Evolutionary conservation across 176 grass and related monocot genomes (phyloP).

Genomic region (Carex cristatella): DNA sequence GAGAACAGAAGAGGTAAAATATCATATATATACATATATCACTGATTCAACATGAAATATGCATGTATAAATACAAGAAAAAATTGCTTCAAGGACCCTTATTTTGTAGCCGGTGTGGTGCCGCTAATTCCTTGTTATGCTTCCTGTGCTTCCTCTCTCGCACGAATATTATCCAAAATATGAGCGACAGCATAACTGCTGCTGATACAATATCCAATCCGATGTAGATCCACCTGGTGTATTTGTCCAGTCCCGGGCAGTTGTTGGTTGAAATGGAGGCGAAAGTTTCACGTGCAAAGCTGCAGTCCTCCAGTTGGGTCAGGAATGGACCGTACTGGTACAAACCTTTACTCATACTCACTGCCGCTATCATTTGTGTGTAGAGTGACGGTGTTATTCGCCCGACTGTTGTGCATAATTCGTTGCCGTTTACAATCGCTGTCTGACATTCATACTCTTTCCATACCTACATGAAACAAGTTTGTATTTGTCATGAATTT

Average conservation of each 20-base stretch:
- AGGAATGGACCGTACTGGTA: constrained; percentile 74
- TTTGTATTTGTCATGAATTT: constrained; percentile 3
- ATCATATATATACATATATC: neutral
- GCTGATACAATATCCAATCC: constrained; percentile 34
- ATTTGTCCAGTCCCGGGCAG: constrained; percentile 31
- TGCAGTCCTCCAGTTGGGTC: constrained; percentile 73
- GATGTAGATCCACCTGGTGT: constrained; percentile 33
- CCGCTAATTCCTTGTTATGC: constrained; percentile 18
- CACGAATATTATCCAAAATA: constrained; percentile 43
- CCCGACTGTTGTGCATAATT: constrained; percentile 50
- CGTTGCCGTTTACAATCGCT: constrained; percentile 22
- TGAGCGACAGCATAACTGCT: constrained; percentile 35
- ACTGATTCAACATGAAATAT: constrained; percentile 5
- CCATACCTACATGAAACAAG: constrained; percentile 33
- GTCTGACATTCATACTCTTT: constrained; percentile 51
- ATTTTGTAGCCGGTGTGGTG: neutral
- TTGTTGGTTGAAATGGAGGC: constrained; percentile 22
- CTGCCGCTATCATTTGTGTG: constrained; percentile 63
- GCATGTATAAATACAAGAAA: neutral
- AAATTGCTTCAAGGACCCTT: constrained; percentile 15
- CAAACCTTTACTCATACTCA: constrained; percentile 48
- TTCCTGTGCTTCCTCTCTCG: constrained; percentile 29
- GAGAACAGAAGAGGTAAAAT: neutral
- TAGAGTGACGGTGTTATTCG: constrained; percentile 61
- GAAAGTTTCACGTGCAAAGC: constrained; percentile 54